These are phyloP conservation scores for Gnetum montanum DNA, from an alignment of 75 land plant species.

Conservation along the genomic window DNA sequence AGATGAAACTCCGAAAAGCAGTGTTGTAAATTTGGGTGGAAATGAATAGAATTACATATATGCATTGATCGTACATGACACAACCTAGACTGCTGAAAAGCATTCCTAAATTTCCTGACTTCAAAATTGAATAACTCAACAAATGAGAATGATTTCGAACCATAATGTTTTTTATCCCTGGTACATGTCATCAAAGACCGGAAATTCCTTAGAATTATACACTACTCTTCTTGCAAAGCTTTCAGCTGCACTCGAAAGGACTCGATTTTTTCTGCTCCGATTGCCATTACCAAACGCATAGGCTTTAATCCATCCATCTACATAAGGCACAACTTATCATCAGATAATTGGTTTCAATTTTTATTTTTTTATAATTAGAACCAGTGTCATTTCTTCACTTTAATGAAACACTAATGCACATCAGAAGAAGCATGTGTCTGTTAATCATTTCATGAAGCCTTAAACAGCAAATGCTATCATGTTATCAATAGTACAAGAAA, in stretches of 20 bases:
- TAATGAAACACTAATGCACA: too few relatives aligned
- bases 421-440: background rate
- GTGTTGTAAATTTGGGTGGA: too few relatives aligned
- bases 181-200: too few relatives aligned
- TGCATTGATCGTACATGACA: too few relatives aligned
- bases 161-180: too few relatives aligned
- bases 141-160: too few relatives aligned
- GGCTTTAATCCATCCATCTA: conserved; percentile 58
- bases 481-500: background rate
- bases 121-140: too few relatives aligned
- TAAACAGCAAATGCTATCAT: background rate
- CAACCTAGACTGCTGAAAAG: too few relatives aligned
- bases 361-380: background rate
- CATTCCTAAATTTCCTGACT: too few relatives aligned
- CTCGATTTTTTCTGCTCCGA: conserved; percentile 35
- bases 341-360: background rate
- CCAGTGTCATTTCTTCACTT: too few relatives aligned
- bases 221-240: conserved; percentile 24
- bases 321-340: conserved; percentile 6
- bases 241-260: conserved; percentile 32
- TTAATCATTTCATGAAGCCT: background rate
- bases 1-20: too few relatives aligned
- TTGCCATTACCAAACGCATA: conserved; percentile 71
- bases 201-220: background rate
- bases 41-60: too few relatives aligned